Evolutionary conservation across 352 stramenopile genomes (phyloP).

Genomic region (Pythium brassicae): DNA sequence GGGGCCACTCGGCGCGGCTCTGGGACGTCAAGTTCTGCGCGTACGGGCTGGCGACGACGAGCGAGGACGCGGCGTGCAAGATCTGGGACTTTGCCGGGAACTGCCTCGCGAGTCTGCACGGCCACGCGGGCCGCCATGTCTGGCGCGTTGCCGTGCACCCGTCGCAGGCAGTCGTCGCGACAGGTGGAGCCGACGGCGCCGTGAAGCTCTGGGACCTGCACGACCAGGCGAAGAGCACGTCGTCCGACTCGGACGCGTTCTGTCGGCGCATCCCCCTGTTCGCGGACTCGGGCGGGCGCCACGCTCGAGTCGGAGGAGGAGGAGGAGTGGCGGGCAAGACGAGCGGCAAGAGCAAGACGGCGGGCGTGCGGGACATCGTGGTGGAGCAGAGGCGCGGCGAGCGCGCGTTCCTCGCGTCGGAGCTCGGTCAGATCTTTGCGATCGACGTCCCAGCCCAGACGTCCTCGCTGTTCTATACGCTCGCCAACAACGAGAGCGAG

Average conservation of each 20-base stretch:
- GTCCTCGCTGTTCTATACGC: slow-evolving; percentile 28
- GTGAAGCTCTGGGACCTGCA: slow-evolving; percentile 77
- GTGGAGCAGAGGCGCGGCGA: slow-evolving; percentile 23
- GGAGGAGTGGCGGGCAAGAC: slow-evolving; percentile 6
- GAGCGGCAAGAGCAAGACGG: slow-evolving; percentile 25
- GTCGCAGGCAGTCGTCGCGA: slow-evolving; percentile 37
- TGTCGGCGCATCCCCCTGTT: slow-evolving; percentile 16
- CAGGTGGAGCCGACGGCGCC: slow-evolving; percentile 70
- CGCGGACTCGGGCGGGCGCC: not conserved
- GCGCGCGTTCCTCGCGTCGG: slow-evolving; percentile 52
- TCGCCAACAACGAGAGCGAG: not conserved
- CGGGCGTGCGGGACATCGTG: slow-evolving; percentile 50
- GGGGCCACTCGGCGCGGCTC: slow-evolving; percentile 78
- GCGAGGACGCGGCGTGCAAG: slow-evolving; percentile 76
- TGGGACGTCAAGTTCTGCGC: slow-evolving; percentile 82
- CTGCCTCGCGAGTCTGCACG: slow-evolving; percentile 69
- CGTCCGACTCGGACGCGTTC: slow-evolving; percentile 8
- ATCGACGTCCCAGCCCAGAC: slow-evolving; percentile 30
- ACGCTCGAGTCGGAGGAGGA: too few species aligned
- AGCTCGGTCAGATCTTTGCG: slow-evolving; percentile 55
- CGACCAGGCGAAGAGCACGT: slow-evolving; percentile 49
- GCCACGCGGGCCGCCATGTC: slow-evolving; percentile 71
- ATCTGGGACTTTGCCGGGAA: slow-evolving; percentile 57
- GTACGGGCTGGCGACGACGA: slow-evolving; percentile 46
- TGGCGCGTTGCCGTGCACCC: slow-evolving; percentile 74